Evolutionary conservation across 1,284 basidiomycete genomes (phyloP).

Genomic region (Trichosporon coremiiforme): DNA sequence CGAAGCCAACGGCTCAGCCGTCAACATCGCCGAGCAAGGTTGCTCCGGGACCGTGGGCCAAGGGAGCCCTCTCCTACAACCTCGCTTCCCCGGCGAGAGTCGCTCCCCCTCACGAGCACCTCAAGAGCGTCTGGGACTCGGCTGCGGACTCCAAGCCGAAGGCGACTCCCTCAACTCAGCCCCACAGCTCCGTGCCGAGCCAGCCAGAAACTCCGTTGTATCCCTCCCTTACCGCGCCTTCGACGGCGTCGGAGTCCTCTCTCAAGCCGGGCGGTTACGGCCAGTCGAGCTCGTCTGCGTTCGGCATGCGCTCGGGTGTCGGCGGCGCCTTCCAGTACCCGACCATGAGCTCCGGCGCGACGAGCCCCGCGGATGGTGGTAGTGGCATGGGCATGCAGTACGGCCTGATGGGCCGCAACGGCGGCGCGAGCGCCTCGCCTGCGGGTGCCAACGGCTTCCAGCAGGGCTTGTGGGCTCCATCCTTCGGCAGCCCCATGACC

Average conservation of each 20-base stretch:
- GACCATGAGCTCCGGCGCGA: constrained; percentile 27
- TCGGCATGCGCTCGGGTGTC: constrained; percentile 21
- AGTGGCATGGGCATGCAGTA: constrained; percentile 31
- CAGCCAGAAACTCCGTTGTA: constrained; percentile 44
- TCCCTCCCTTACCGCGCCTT: constrained; percentile 48
- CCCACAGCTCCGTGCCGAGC: constrained; percentile 23
- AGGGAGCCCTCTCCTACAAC: constrained; percentile 31
- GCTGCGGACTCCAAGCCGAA: constrained; percentile 23
- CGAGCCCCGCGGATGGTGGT: constrained; percentile 25
- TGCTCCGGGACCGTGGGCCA: constrained; percentile 36
- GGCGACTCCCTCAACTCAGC: constrained; percentile 18
- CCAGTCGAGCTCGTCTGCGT: constrained; percentile 22
- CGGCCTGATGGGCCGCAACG: constrained; percentile 34
- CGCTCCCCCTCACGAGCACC: constrained; percentile 43
- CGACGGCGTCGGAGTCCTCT: constrained; percentile 23
- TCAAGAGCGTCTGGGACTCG: constrained; percentile 48
- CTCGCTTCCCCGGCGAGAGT: constrained; percentile 32
- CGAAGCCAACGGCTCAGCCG: constrained; percentile 14
- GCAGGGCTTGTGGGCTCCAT: constrained; percentile 47
- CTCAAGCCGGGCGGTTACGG: constrained; percentile 27
- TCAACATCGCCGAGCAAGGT: constrained; percentile 14
- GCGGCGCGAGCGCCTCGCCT: constrained; percentile 15
- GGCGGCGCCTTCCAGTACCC: constrained; percentile 24
- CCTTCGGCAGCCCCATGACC: constrained; percentile 43
- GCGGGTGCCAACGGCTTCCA: constrained; percentile 33